Percentiles rank a stretch among this genome's conserved stretches.
These are phyloP conservation scores for Colletotrichum orchidophilum DNA, from an alignment of 2,329 filamentous ascomycete genomes.

Conservation along the genomic window DNA sequence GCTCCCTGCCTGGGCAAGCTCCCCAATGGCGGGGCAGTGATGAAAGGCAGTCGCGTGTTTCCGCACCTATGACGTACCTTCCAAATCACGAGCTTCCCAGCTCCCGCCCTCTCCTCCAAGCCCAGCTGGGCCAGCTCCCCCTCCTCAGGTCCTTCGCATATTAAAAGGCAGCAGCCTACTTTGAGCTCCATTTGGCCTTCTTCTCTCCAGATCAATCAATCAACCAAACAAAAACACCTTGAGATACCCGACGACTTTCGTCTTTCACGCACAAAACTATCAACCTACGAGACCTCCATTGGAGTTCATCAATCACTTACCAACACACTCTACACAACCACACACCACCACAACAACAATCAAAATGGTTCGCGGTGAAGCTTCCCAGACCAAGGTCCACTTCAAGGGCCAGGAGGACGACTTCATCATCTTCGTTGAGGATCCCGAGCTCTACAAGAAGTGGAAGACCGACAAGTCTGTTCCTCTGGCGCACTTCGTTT, in stretches of 20 bases:
- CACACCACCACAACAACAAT: slow-evolving; percentile 19
- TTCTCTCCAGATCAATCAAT: slow-evolving; percentile 16
- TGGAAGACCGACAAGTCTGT: slow-evolving; percentile 85
- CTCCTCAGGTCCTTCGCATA: background rate
- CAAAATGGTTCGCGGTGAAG: slow-evolving; percentile 78
- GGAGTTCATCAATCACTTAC: slow-evolving; percentile 29
- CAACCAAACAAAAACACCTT: background rate
- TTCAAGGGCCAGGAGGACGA: slow-evolving; percentile 77
- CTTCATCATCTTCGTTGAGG: slow-evolving; percentile 69
- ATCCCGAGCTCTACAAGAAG: slow-evolving; percentile 72
- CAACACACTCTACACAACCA: slow-evolving; percentile 12
- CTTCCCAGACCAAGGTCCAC: slow-evolving; percentile 79
- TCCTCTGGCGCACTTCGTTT: slow-evolving; percentile 85
- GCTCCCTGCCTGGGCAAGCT: slow-evolving; percentile 28
- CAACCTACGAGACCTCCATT: slow-evolving; percentile 21
- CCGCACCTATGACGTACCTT: slow-evolving; percentile 35
- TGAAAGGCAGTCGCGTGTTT: slow-evolving; percentile 33
- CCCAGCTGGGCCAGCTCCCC: slow-evolving; percentile 26
- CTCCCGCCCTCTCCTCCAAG: slow-evolving; percentile 4
- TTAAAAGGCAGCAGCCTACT: slow-evolving; percentile 16
- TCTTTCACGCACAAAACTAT: slow-evolving; percentile 15
- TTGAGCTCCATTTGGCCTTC: background rate
- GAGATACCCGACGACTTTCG: slow-evolving; percentile 24
- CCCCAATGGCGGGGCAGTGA: slow-evolving; percentile 34
- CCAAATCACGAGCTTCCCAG: slow-evolving; percentile 31